A percentile compares a stretch with the other conserved stretches of the same genome.
Evolutionary conservation across 2,329 filamentous ascomycete genomes (phyloP).

Genomic region (Penicillium digitatum): DNA sequence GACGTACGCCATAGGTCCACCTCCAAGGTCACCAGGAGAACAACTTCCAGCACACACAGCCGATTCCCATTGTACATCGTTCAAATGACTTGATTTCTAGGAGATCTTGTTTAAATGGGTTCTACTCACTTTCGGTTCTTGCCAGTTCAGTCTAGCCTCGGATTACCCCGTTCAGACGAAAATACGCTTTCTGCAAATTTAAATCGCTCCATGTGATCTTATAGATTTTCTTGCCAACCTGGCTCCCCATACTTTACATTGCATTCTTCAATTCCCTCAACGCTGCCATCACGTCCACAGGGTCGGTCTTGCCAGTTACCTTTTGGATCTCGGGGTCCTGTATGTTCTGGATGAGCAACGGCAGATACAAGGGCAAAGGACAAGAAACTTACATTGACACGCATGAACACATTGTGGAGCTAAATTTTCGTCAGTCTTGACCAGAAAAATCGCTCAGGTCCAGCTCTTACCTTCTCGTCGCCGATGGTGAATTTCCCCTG

Average conservation of each 20-base stretch:
- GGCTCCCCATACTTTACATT: constrained; percentile 29
- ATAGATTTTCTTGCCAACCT: neutral
- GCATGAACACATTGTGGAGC: constrained; percentile 97
- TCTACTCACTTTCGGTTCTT: neutral
- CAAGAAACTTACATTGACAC: constrained; percentile 60
- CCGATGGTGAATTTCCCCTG: constrained; percentile 96
- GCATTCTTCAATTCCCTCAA: constrained; percentile 79
- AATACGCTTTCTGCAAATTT: neutral
- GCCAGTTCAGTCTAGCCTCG: neutral
- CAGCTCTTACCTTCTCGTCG: constrained; percentile 76
- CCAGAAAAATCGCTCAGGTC: neutral
- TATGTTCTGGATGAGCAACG: constrained; percentile 10
- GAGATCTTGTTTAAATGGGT: neutral
- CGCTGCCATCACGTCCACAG: constrained; percentile 78
- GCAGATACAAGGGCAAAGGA: neutral
- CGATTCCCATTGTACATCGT: neutral
- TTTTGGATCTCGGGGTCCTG: constrained; percentile 81
- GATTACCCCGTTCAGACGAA: neutral
- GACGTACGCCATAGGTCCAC: constrained; percentile 21
- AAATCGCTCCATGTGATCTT: neutral
- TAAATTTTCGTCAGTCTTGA: constrained; percentile 34
- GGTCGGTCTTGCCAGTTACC: constrained; percentile 73
- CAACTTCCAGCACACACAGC: neutral
- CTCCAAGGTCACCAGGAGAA: neutral
- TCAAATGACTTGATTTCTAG: neutral